Evolutionary conservation across 1,284 basidiomycete species (phyloP), one percentile per base, ranked within the genome.

Genomic region (Malassezia equina): DNA sequence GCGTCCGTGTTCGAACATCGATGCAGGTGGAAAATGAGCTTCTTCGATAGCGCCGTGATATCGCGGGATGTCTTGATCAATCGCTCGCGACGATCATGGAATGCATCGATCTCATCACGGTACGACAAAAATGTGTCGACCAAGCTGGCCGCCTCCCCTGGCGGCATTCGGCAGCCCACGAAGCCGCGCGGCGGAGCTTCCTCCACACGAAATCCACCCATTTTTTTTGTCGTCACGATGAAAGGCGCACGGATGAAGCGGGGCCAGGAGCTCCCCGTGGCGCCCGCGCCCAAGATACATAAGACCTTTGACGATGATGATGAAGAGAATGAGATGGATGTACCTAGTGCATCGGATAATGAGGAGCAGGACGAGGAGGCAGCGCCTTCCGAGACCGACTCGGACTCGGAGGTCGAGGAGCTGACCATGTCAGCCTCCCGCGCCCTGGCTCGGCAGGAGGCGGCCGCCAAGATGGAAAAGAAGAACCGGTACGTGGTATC

Each of bases 1-100:
- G 60, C 57, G 28, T 58, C 53, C 6, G 36, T 40, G 24, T 60
- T 23, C n/a, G 61, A 57, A 45, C 59, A 79, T 39, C 90, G 85
- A 70, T 95, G 93, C 3, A 96, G 80, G 45, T 89, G 83, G 69
- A 96, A 96, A 60, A 98, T 96, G 68, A 85, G 80, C 76, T 89
- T 91, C 75, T 98, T 98, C 43, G 90, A 90, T n/a, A 87, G 79
- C 61, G 84, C 86, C 13, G 91, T 96, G 61, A 90, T 82, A 74
- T 94, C 90, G 29, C 93, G 76, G 7, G 79, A 80, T 8, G 76
- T 57, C 81, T 90, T 91, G 72, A 90, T 86, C 59, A 91, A 80
- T 25, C 86, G 81, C 67, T 93, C 89, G 39, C 76, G 63, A 12
- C 75, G 60, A 45, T 76, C 75, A 40, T 77, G 71, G 55, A 66